These are phyloP conservation scores for Pseudocercospora crystallina DNA, from an alignment of 2,329 filamentous ascomycete genomes.

Conservation along the genomic window DNA sequence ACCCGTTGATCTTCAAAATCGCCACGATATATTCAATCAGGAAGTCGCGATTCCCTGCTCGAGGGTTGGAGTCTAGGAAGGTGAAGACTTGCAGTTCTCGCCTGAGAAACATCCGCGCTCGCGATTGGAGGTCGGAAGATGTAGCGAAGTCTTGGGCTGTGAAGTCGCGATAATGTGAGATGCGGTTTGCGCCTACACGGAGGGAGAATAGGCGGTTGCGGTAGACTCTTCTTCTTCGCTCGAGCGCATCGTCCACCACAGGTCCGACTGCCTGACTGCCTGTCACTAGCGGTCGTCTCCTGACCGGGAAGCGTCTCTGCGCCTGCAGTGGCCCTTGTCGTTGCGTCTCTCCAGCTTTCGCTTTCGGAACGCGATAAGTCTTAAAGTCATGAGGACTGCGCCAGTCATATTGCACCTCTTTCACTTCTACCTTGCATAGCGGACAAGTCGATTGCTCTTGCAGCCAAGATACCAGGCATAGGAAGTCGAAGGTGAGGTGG, in stretches of 20 bases:
- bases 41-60: conserved; percentile 58
- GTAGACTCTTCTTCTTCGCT: conserved; percentile 71
- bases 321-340: background rate
- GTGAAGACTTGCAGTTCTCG: conserved; percentile 81
- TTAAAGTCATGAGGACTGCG: conserved; percentile 55
- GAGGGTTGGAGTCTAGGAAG: conserved; percentile 56
- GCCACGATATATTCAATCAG: conserved; percentile 82
- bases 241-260: conserved; percentile 43
- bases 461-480: conserved; percentile 82
- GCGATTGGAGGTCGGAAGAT: conserved; percentile 68
- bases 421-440: conserved; percentile 63
- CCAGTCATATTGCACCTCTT: conserved; percentile 66
- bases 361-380: conserved; percentile 46
- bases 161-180: conserved; percentile 74
- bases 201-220: conserved; percentile 69
- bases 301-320: conserved; percentile 1
- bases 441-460: conserved; percentile 72
- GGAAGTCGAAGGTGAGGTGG: conserved; percentile 79
- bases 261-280: background rate
- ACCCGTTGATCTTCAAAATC: conserved; percentile 78
- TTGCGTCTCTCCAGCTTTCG: conserved; percentile 2
- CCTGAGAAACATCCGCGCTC: conserved; percentile 77
- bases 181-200: conserved; percentile 76
- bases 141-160: conserved; percentile 64
- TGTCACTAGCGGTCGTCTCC: conserved; percentile 2